A percentile compares a stretch with the other conserved stretches of the same genome.
Conservation (phyloP, 352 stramenopile genomes). For the Globisporangium echinulatum region DNA sequence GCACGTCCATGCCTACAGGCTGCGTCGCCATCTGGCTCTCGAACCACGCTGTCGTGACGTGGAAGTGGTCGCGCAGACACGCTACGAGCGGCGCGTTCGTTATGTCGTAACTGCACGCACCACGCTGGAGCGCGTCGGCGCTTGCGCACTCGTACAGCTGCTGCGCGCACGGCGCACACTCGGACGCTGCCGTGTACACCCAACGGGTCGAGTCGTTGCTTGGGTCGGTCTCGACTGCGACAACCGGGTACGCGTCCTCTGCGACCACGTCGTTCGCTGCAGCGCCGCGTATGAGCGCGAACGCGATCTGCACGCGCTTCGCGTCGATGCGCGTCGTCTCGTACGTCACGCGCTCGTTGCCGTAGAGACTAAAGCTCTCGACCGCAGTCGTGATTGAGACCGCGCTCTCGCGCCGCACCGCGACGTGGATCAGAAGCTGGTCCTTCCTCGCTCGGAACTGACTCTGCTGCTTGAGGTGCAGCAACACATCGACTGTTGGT, state of each 20-base stretch:
- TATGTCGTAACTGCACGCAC: constrained; percentile 7
- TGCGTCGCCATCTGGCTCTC: neutral
- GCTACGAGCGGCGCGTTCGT: neutral
- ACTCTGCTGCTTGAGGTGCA: constrained; percentile 28
- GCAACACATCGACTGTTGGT: constrained; percentile 19
- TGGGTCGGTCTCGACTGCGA: neutral
- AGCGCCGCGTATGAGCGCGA: constrained; percentile 10
- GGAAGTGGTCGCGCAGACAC: constrained; percentile 6
- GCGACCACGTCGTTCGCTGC: constrained; percentile 11
- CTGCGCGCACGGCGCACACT: constrained; percentile 3
- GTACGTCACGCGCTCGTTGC: constrained; percentile 19
- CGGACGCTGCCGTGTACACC: constrained; percentile 1
- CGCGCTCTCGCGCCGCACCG: neutral
- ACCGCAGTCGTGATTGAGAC: constrained; percentile 9
- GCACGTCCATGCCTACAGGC: neutral
- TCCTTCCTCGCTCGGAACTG: constrained; percentile 19
- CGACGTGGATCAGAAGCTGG: constrained; percentile 24
- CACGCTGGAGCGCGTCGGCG: neutral
- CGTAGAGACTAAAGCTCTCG: constrained; percentile 24
- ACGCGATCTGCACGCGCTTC: constrained; percentile 14
- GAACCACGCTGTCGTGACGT: neutral
- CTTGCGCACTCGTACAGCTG: constrained; percentile 13
- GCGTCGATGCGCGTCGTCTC: constrained; percentile 1
- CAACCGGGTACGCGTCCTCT: constrained; percentile 17
- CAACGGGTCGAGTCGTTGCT: constrained; percentile 2